These are phyloP conservation scores for Hanseniaspora occidentalis DNA, from an alignment of 805 yeast genomes.

Conservation along the genomic window DNA sequence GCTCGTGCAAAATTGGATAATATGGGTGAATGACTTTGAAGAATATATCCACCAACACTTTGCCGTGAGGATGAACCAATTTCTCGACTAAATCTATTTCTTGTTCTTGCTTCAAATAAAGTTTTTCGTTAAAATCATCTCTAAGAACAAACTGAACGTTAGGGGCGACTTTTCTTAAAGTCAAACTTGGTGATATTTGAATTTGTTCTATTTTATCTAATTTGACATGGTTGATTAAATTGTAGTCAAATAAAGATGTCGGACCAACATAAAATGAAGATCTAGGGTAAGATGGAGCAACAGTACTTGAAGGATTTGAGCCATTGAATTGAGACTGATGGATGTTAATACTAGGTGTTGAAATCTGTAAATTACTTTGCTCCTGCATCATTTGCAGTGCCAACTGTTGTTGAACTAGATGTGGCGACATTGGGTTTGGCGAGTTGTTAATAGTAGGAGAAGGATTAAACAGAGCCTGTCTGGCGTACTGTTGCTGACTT, in stretches of 20 bases:
- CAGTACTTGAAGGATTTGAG: constrained; percentile 12
- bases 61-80: constrained; percentile 87
- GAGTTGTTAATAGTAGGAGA: too few relatives aligned
- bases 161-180: constrained; percentile 69
- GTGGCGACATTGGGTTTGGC: not conserved
- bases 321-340: not conserved
- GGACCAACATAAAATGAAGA: constrained; percentile 85
- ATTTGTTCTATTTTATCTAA: constrained; percentile 71
- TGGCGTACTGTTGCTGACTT: too few relatives aligned
- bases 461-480: too few relatives aligned
- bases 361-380: too few relatives aligned
- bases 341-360: too few relatives aligned
- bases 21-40: constrained; percentile 83
- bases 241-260: constrained; percentile 70
- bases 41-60: constrained; percentile 62
- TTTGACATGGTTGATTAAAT: constrained; percentile 50
- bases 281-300: constrained; percentile 72
- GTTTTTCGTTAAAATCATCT: constrained; percentile 66
- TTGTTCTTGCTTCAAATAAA: constrained; percentile 55
- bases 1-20: constrained; percentile 82
- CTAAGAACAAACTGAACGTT: constrained; percentile 64
- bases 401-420: constrained; percentile 7
- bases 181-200: constrained; percentile 49
- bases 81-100: constrained; percentile 77
- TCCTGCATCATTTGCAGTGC: too few relatives aligned